Evolutionary conservation across 192 early-diverging fungal species (phyloP).

Genomic region (Funneliformis mosseae): DNA sequence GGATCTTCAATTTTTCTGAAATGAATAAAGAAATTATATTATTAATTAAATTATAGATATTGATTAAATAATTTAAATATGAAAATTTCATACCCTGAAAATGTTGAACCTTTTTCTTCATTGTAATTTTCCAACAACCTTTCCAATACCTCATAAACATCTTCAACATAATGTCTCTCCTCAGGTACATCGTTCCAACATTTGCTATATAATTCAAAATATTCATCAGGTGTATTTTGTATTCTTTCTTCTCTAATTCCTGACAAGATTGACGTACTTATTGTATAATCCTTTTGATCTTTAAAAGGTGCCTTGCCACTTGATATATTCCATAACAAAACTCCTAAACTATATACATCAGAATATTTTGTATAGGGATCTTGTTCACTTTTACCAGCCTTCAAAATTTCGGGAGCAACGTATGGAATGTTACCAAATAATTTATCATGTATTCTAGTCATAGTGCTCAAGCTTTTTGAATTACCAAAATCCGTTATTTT

Average conservation of each 20-base stretch:
- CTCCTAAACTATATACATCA: neutral
- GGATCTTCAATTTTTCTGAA: too few relatives aligned
- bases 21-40: too few relatives aligned
- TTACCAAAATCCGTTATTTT: slow-evolving; percentile 21
- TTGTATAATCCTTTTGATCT: neutral
- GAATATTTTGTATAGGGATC: slow-evolving; percentile 1
- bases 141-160: slow-evolving; percentile 1
- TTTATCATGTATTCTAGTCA: neutral
- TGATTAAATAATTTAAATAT: too few relatives aligned
- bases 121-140: neutral
- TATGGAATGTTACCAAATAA: neutral
- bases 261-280: neutral
- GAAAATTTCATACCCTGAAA: too few relatives aligned
- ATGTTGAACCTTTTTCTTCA: too few relatives aligned
- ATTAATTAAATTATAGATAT: too few relatives aligned
- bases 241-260: slow-evolving; percentile 14
- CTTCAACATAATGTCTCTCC: neutral
- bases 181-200: slow-evolving; percentile 19
- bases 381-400: neutral
- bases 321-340: too few relatives aligned
- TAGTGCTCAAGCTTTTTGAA: neutral
- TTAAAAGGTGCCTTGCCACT: slow-evolving; percentile 3
- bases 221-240: slow-evolving; percentile 9
- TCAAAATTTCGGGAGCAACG: neutral
- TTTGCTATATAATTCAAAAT: slow-evolving; percentile 20